Evolutionary conservation across 768 basidiomycete species (phyloP).

Genomic region (Chalciporus pseudorubinellus): DNA sequence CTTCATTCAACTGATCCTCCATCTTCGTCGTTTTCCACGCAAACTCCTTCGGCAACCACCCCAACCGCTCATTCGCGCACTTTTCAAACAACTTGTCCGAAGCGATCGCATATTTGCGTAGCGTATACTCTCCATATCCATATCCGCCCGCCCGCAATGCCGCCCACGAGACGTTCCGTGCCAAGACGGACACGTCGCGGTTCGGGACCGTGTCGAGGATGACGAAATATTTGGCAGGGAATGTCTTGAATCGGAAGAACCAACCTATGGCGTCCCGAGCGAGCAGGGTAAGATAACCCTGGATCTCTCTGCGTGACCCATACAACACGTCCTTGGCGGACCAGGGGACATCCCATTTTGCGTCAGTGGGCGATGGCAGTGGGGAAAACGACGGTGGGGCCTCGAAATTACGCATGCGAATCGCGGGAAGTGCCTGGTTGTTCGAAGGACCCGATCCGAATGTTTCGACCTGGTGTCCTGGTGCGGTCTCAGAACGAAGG

Average conservation of each 20-base stretch:
- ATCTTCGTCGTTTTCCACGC: constrained; percentile 3
- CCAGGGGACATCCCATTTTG: constrained; percentile 11
- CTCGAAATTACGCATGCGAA: constrained; percentile 20
- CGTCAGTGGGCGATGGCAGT: background rate
- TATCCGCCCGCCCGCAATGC: constrained; percentile 30
- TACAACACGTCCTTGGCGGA: constrained; percentile 24
- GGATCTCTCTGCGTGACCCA: constrained; percentile 2
- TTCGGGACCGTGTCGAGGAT: constrained; percentile 17
- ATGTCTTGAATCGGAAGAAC: constrained; percentile 32
- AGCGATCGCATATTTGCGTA: constrained; percentile 13
- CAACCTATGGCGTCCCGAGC: background rate
- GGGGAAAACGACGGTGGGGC: constrained; percentile 9
- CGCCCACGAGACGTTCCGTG: constrained; percentile 9
- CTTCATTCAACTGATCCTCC: constrained; percentile 4
- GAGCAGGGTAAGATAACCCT: constrained; percentile 10
- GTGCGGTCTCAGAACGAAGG: constrained; percentile 28
- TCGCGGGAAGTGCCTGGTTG: constrained; percentile 6
- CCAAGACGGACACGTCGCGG: constrained; percentile 1
- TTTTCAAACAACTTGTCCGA: constrained; percentile 17
- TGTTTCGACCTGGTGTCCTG: background rate
- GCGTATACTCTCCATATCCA: constrained; percentile 21
- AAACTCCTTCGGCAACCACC: constrained; percentile 14
- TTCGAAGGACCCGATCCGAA: constrained; percentile 5
- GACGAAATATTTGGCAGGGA: constrained; percentile 34
- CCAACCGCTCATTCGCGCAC: constrained; percentile 16